Percentiles rank a stretch among this genome's conserved stretches.
Conservation (phyloP, 148 eudicot species). For the Fallopia convolvulus region DNA sequence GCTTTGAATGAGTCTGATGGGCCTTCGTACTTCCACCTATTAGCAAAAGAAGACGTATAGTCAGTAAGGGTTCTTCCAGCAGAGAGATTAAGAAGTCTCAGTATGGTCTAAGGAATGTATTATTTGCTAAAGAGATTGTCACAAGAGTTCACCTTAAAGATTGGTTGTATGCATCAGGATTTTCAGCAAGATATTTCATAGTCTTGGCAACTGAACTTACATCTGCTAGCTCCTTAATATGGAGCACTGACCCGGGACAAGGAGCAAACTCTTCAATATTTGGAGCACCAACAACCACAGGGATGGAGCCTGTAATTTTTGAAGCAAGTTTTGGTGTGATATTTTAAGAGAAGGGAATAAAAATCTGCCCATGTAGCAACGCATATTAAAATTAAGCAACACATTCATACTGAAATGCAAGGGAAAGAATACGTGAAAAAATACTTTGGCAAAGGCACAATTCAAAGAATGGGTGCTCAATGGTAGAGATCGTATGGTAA, state of each 20-base stretch:
- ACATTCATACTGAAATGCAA: background rate
- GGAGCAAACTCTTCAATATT: conserved; percentile 94
- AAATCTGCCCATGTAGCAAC: background rate
- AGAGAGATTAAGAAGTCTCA: background rate
- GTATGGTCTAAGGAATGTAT: background rate
- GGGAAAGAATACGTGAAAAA: background rate
- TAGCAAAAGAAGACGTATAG: conserved; percentile 4
- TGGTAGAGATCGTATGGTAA: background rate
- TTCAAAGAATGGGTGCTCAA: background rate
- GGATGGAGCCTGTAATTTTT: conserved; percentile 54
- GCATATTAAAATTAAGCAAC: background rate
- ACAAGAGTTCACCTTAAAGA: conserved; percentile 43
- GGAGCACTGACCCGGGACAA: conserved; percentile 54
- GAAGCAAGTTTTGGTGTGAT: background rate
- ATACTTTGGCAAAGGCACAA: background rate
- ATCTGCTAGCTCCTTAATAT: conserved; percentile 71
- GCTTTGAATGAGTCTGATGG: conserved; percentile 93
- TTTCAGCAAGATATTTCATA: conserved; percentile 70
- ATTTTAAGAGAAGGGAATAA: background rate
- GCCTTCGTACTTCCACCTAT: conserved; percentile 85
- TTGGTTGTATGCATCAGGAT: conserved; percentile 68
- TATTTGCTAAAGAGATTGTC: background rate
- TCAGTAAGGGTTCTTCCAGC: background rate
- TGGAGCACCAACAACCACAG: conserved; percentile 93
- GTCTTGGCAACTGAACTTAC: conserved; percentile 59